Base-by-base conservation (phyloP, 352 stramenopile species). In the Phytopythium sindhum region DNA sequence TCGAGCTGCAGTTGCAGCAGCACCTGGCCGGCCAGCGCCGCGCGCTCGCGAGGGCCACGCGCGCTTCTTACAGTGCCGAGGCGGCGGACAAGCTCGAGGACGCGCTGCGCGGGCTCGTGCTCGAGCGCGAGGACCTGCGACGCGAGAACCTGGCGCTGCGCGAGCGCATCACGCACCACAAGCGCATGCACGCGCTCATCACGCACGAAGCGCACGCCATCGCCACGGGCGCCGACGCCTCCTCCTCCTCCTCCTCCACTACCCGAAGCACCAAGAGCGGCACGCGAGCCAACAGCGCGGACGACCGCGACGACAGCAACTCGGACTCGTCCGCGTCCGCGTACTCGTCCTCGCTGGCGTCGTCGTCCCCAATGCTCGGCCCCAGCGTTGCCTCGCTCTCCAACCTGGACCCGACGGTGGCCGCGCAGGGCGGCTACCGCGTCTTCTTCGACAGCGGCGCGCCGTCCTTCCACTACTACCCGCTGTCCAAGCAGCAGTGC, bases 391-490 rank as follows among this genome's bases (percentile, higher is more conserved):
- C 64, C 26, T 72, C 66, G 23, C 44, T 48, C 12, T 60, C 57
- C 1, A 50, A 57, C 23, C 57, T 67, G 15, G 57, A 67, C 12
- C 55, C 63, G 12, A 51, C 62, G 23, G 45, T 66, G 23, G 31
- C 24, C 1, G 50, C 62, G 14, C 53, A 73, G 23, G 55, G 59
- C 1, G 70, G 70, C 23, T 66, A 59, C 55, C 66, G 69, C 31
- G 69, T 77, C 59, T 60, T 72, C 44, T 66, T 78, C 54, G n/a
- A 63, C 44, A 37, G 45, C 21, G 73, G 68, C 8, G 70, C 72
- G 33, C 65, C 70, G 29, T 69, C 70, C 2, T 81, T 81, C 55
- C 72, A 75, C 60, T 81, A 68, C 44, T 59, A 81, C 23, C 73
- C 70, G 12, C 65, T 81, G 35, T 55, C 65, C 17, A 70, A 69